Conservation (phyloP, 2,329 filamentous ascomycete genomes). For the Phialophora verrucosa region DNA sequence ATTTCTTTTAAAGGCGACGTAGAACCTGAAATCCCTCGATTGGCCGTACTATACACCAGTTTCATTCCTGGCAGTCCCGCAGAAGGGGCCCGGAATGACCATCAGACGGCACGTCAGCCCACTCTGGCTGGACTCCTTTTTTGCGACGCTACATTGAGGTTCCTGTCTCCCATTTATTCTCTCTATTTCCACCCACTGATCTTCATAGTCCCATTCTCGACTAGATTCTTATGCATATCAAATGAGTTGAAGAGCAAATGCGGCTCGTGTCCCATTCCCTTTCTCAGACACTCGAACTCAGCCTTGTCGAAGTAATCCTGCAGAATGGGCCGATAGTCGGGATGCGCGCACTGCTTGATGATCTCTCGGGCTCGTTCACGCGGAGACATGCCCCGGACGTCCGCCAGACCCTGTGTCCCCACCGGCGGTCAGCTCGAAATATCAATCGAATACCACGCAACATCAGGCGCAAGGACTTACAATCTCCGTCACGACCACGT, state of each 20-base stretch:
- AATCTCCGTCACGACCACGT: conserved; percentile 81
- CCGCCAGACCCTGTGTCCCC: conserved; percentile 70
- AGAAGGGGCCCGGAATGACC: too few species aligned
- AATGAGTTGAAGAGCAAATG: conserved; percentile 85
- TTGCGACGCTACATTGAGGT: not conserved
- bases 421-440: not conserved
- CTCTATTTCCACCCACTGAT: conserved; percentile 64
- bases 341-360: conserved; percentile 85
- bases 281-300: conserved; percentile 78
- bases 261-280: conserved; percentile 90
- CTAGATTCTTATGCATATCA: conserved; percentile 84
- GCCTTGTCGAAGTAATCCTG: conserved; percentile 83
- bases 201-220: conserved; percentile 89
- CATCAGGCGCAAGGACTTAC: conserved; percentile 15
- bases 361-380: conserved; percentile 82
- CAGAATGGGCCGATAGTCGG: conserved; percentile 81
- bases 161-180: conserved; percentile 30
- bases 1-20: not conserved
- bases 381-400: conserved; percentile 80
- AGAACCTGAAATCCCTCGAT: not conserved
- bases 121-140: not conserved
- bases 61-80: not conserved
- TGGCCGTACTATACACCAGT: not conserved
- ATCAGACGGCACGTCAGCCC: not conserved
- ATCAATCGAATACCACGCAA: not conserved